A percentile compares a stretch with the other conserved stretches of the same genome.
Evolutionary conservation across 345 rosid species (phyloP).

Genomic region (Rhodomyrtus tomentosa): DNA sequence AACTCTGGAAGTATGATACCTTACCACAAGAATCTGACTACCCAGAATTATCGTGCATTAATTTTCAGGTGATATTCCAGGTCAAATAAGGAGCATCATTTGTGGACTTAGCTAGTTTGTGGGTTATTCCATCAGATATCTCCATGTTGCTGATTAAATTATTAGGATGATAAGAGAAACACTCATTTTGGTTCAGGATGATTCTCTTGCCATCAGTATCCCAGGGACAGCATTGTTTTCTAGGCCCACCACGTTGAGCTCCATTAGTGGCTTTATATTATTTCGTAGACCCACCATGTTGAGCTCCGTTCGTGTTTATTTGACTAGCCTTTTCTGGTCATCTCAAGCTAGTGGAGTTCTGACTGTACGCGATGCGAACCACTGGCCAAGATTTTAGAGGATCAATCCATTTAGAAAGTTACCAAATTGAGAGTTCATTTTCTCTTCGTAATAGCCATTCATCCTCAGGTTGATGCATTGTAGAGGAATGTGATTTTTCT

Average conservation of each 20-base stretch:
- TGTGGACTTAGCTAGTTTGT: neutral
- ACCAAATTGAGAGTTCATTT: neutral
- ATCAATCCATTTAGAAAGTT: neutral
- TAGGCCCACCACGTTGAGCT: neutral
- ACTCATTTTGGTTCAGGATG: neutral
- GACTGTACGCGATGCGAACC: neutral
- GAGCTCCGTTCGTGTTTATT: neutral
- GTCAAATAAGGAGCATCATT: neutral
- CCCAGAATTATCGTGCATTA: conserved; percentile 36
- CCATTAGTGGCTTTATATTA: neutral
- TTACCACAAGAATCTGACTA: conserved; percentile 31
- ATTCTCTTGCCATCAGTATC: neutral
- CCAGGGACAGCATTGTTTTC: neutral
- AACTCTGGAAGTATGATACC: conserved; percentile 37
- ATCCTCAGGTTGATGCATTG: neutral
- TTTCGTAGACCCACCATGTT: neutral
- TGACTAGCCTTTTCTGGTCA: neutral
- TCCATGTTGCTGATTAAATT: neutral
- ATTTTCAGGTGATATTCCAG: conserved; percentile 30
- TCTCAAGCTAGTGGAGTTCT: neutral
- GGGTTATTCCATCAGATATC: neutral
- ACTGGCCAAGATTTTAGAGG: neutral
- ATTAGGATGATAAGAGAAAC: neutral
- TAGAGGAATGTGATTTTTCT: neutral
- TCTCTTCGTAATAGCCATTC: neutral